Percentiles rank a stretch among this genome's conserved stretches.
Conservation (phyloP, 306 rosid species). For the Lupinus albus region DNA sequence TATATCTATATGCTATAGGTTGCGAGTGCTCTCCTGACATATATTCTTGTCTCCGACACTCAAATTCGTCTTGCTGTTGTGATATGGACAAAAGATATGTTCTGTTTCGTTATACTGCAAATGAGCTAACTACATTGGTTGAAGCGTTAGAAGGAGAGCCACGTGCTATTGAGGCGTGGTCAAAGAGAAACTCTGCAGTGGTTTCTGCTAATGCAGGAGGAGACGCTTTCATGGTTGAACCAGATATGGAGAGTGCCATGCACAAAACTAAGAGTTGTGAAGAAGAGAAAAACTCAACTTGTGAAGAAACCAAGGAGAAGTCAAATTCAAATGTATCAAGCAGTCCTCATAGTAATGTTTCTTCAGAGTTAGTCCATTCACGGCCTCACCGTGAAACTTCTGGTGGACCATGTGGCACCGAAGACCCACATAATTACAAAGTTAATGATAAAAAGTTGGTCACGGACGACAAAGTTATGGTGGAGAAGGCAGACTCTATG, state of each 20-base stretch:
- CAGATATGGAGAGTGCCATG: conserved; percentile 41
- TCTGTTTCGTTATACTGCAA: conserved; percentile 55
- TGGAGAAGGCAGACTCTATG: conserved; percentile 43
- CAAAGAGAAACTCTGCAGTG: conserved; percentile 33
- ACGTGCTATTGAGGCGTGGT: conserved; percentile 56
- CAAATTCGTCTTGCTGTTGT: conserved; percentile 67
- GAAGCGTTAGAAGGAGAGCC: conserved; percentile 70
- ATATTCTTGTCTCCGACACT: conserved; percentile 77
- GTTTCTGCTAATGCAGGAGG: conserved; percentile 44
- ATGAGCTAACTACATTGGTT: conserved; percentile 61
- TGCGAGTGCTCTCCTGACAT: conserved; percentile 79
- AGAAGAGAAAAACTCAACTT: conserved; percentile 43
- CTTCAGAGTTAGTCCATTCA: conserved; percentile 65
- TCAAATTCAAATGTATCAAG: conserved; percentile 48
- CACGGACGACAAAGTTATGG: conserved; percentile 42
- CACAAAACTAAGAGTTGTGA: conserved; percentile 32
- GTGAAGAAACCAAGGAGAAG: conserved; percentile 47
- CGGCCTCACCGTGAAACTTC: conserved; percentile 50
- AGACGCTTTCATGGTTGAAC: conserved; percentile 32
- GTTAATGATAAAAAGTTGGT: conserved; percentile 33
- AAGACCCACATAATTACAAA: conserved; percentile 42
- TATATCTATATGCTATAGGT: conserved; percentile 69
- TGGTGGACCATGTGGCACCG: conserved; percentile 43
- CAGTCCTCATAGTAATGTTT: conserved; percentile 58
- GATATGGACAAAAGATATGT: conserved; percentile 50